phyloP scores from a whole-genome alignment of 805 yeast genomes.

The Ogataea paraovalis region DNA sequence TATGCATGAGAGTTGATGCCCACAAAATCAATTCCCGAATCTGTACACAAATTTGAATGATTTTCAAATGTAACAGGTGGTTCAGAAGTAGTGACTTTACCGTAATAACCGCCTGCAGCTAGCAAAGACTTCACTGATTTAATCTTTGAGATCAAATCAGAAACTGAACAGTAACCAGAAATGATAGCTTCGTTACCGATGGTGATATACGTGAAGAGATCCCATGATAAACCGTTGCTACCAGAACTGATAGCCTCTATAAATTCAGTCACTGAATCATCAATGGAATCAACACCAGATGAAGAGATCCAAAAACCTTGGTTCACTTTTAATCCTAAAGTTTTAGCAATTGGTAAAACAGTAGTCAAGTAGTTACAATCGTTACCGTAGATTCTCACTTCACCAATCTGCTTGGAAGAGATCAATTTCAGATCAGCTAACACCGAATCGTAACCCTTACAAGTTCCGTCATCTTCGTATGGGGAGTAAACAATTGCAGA shows the following conservation, averaged over 20 bases:
- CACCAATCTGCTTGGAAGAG: constrained; percentile 54
- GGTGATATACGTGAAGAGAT: constrained; percentile 68
- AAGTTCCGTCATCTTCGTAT: constrained; percentile 60
- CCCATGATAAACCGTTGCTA: constrained; percentile 57
- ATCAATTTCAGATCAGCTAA: constrained; percentile 56
- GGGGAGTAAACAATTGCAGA: constrained; percentile 73
- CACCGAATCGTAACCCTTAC: constrained; percentile 59
- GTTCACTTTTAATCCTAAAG: constrained; percentile 65
- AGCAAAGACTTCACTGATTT: constrained; percentile 56
- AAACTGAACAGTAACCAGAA: constrained; percentile 54
- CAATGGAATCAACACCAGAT: constrained; percentile 68
- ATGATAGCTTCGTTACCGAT: constrained; percentile 87
- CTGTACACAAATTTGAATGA: constrained; percentile 65
- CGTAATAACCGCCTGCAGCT: constrained; percentile 67
- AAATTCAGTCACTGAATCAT: constrained; percentile 49
- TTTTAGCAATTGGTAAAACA: constrained; percentile 55
- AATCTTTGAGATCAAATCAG: constrained; percentile 63
- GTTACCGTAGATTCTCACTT: constrained; percentile 78
- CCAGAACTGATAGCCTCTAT: constrained; percentile 38
- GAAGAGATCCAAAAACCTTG: constrained; percentile 83
- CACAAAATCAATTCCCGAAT: constrained; percentile 70
- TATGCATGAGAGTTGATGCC: constrained; percentile 87
- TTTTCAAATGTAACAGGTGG: constrained; percentile 73
- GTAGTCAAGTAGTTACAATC: constrained; percentile 73
- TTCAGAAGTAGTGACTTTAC: constrained; percentile 78